Evolutionary conservation across 345 rosid species (phyloP).

Genomic region (Excoecaria agallocha): DNA sequence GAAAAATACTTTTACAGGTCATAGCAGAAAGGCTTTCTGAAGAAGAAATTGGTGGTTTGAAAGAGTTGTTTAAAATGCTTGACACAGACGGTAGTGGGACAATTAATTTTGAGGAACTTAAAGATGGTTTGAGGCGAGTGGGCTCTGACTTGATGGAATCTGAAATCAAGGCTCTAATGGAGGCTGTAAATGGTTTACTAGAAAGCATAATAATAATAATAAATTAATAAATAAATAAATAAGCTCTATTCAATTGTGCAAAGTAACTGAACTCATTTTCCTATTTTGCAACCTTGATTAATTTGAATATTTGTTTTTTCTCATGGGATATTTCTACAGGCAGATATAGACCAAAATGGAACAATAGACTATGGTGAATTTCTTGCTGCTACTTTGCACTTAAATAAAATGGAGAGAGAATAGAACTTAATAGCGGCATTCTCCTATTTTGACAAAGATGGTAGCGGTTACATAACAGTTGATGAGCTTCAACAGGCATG

Average conservation of each 20-base stretch:
- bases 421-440: conserved; percentile 87
- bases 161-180: conserved; percentile 89
- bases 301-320: conserved; percentile 11
- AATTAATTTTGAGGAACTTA: conserved; percentile 87
- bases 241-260: neutral
- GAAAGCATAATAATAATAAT: neutral
- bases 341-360: conserved; percentile 90
- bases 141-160: conserved; percentile 89
- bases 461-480: conserved; percentile 83
- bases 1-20: conserved; percentile 48
- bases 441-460: conserved; percentile 85
- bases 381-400: conserved; percentile 88
- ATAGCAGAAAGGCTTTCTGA: conserved; percentile 97
- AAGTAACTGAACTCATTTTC: neutral
- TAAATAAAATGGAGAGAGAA: conserved; percentile 88
- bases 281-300: conserved; percentile 6
- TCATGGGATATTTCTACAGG: conserved; percentile 44
- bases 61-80: conserved; percentile 90
- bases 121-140: conserved; percentile 73
- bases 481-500: conserved; percentile 96
- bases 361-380: conserved; percentile 91
- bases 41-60: conserved; percentile 96
- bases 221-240: too few relatives aligned
- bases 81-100: conserved; percentile 92
- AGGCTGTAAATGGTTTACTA: conserved; percentile 56